Percentiles rank a stretch among this genome's conserved stretches.
Evolutionary conservation across 768 basidiomycete species (phyloP).

Genomic region (Sporobolomyces phaffii): DNA sequence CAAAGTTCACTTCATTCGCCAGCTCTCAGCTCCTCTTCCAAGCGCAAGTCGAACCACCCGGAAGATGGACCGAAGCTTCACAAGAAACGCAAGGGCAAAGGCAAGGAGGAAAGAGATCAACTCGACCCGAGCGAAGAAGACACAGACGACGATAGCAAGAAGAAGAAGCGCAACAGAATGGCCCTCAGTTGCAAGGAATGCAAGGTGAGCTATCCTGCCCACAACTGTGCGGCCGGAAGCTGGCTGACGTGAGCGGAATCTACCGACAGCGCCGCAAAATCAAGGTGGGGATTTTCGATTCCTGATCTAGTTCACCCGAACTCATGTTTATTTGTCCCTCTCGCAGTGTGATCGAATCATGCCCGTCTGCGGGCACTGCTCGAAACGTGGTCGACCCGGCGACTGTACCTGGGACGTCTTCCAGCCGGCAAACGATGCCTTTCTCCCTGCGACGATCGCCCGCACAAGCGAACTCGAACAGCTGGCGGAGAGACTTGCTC

Average conservation of each 20-base stretch:
- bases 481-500: slow-evolving; percentile 21
- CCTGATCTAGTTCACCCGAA: background rate
- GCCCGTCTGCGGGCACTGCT: slow-evolving; percentile 34
- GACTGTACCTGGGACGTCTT: slow-evolving; percentile 37
- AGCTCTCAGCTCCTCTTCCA: slow-evolving; percentile 2
- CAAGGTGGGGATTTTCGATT: slow-evolving; percentile 8
- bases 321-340: background rate
- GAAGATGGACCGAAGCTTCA: no score
- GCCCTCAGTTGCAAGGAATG: slow-evolving; percentile 33
- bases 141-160: background rate
- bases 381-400: slow-evolving; percentile 16
- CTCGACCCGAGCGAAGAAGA: background rate
- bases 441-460: slow-evolving; percentile 30
- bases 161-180: slow-evolving; percentile 34
- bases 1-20: background rate
- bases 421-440: slow-evolving; percentile 26
- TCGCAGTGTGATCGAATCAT: slow-evolving; percentile 31
- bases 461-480: slow-evolving; percentile 29
- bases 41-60: background rate
- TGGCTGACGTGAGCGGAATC: background rate
- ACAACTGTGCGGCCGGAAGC: no score
- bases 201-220: background rate
- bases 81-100: slow-evolving; percentile 15
- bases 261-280: slow-evolving; percentile 19
- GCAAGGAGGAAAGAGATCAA: background rate